These are phyloP conservation scores for Pseudozyma sp. DNA, from an alignment of 1,284 basidiomycete genomes.

Conservation along the genomic window DNA sequence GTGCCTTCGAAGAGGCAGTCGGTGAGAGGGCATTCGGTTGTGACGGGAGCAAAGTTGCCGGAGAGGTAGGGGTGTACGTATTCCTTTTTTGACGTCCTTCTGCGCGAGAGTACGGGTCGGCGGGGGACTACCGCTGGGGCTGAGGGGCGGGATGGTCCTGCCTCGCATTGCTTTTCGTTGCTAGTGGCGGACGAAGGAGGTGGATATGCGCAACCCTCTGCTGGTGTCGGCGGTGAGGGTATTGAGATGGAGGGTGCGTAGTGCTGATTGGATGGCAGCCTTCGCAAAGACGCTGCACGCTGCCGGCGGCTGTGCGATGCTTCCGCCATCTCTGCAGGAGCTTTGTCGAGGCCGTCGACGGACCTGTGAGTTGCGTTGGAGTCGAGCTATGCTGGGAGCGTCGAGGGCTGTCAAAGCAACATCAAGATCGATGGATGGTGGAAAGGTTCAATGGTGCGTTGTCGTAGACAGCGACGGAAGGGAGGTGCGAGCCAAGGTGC, in stretches of 20 bases:
- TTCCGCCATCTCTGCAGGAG: constrained; percentile 5
- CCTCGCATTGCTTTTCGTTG: constrained; percentile 1
- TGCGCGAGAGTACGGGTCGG: constrained; percentile 35
- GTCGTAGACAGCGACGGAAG: neutral
- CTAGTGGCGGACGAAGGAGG: constrained; percentile 16
- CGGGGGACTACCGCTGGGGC: constrained; percentile 15
- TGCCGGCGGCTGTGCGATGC: neutral
- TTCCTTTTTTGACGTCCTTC: constrained; percentile 42
- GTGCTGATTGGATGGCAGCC: constrained; percentile 10
- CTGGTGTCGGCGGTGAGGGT: constrained; percentile 19
- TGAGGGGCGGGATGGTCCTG: constrained; percentile 14
- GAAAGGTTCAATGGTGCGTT: neutral
- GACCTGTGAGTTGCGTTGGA: no score
- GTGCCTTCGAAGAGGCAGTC: constrained; percentile 60
- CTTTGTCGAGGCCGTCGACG: constrained; percentile 1
- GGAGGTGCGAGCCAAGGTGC: no score
- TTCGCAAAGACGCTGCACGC: constrained; percentile 22
- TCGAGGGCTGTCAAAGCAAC: neutral
- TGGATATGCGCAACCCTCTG: constrained; percentile 3
- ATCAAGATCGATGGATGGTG: neutral
- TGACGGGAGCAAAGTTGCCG: constrained; percentile 69
- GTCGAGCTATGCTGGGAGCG: neutral
- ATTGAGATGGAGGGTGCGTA: constrained; percentile 21
- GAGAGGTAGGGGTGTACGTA: constrained; percentile 65
- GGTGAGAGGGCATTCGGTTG: constrained; percentile 63